Base-by-base conservation (phyloP, 2,329 filamentous ascomycete species). In the Alternaria sp. region DNA sequence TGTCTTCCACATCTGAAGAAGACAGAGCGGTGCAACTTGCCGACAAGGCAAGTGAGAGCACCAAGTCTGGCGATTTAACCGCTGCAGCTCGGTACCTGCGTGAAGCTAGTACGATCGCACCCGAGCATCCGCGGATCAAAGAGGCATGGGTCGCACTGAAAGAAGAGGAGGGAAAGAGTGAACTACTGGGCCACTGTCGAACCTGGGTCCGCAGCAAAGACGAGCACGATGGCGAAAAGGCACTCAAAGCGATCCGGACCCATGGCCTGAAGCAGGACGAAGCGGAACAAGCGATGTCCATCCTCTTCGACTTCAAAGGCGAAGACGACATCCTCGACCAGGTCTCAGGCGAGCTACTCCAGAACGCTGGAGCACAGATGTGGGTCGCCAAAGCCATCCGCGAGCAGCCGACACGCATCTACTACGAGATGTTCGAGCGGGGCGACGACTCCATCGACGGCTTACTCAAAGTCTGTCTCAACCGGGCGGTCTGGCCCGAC, bases 371-470 rank as follows among this genome's bases (percentile, higher is more conserved):
- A 25, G 83, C 81, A 8, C 79, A 81, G 62, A 77, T 71, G 61
- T 74, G 73, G 54, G 72, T 85, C n/a, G 81, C 78, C 7, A 72
- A 69, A 30, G 74, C 74, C 6, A 71, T 84, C 36, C 65, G 72
- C 23, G 70, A 79, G 12, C 74, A 77, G 43, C 79, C 82, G 13
- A 83, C 82, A 5, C 73, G 78, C 30, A 79, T 79, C 23, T 85
- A 83, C 69, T 79, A 81, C 43, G 76, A 78, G 57, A 69, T 84
- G 44, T 85, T 81, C 57, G 77, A 80, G 54, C 78, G 80, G 15
- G 83, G 83, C 23, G 80, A 83, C 64, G 81, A 83, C 51, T 81
- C 79, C 32, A 82, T 84, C 60, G 79, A 81, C 66, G 81, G 80
- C 4, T 71, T 85, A 44, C 69, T 82, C 13, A 79, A 78, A 21